Conservation (phyloP, 2,329 filamentous ascomycete species). For the Penicillium sp. region DNA sequence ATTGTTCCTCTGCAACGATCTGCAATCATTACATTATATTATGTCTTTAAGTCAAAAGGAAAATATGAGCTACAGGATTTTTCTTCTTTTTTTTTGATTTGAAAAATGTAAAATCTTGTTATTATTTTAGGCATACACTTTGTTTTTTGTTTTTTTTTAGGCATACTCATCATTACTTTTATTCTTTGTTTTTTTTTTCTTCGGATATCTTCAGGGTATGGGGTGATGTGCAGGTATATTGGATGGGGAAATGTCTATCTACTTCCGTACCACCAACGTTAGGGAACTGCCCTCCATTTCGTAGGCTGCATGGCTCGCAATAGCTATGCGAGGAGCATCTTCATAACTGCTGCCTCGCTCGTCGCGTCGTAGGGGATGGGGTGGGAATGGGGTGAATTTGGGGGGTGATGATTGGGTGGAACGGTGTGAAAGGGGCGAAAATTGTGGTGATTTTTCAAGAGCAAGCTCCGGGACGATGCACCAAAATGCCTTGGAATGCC, state of each 20-base stretch:
- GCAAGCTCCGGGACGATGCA: conserved; percentile 15
- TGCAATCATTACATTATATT: neutral
- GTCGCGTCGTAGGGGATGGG: conserved; percentile 22
- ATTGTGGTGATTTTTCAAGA: conserved; percentile 14
- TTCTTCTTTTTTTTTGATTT: neutral
- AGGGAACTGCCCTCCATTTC: conserved; percentile 23
- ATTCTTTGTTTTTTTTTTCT: neutral
- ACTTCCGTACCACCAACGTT: conserved; percentile 31
- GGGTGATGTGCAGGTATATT: conserved; percentile 35
- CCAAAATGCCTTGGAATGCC: conserved; percentile 14
- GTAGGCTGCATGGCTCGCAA: conserved; percentile 27
- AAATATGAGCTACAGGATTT: neutral
- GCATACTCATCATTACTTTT: conserved; percentile 3
- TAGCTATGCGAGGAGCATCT: conserved; percentile 30
- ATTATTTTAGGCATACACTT: neutral
- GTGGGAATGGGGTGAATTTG: conserved; percentile 11
- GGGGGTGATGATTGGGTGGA: conserved; percentile 11
- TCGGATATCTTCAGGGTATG: conserved; percentile 7
- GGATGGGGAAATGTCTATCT: conserved; percentile 36
- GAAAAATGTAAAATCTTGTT: too few relatives aligned
- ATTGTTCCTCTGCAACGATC: neutral
- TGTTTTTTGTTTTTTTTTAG: neutral
- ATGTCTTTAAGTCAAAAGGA: neutral
- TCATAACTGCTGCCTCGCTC: conserved; percentile 31
- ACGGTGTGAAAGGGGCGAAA: conserved; percentile 12